Base-by-base conservation (phyloP, 495 filamentous ascomycete genomes). In the Neurospora sp. region DNA sequence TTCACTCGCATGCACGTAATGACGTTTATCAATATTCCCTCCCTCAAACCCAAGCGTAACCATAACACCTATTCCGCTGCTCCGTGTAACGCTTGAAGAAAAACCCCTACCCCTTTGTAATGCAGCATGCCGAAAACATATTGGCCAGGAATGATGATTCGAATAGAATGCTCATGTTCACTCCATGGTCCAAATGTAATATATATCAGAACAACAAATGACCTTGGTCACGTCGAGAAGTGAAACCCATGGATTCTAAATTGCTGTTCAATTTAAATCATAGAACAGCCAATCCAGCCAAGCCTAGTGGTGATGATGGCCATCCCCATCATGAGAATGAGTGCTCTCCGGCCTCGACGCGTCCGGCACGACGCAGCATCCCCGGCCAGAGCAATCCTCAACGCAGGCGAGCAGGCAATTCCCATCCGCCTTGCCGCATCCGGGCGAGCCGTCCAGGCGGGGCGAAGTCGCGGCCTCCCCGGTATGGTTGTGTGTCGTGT, bases 331-430 rank as follows among this genome's bases (percentile, higher is more conserved):
- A 20, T 74, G 72, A 44, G 73, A 75, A 38, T 73, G 71, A 37
- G 73, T 75, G 71, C 80, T 82, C 70, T 74, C 76, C 73, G 71
- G 81, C 74, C 68, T 75, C 70, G 71, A 74, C 53, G 16, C 53
- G 6, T 53, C 78, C 48, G 40, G 76, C 68, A 8, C 74, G 72
- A 61, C 73, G 70, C 94, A 98, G 82, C 95, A 99, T 70, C 93
- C 89, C 70, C 87, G 88, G 0, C 84, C 87, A 18, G 85, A 87
- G 76, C 94, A 98, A 71, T 93, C 88, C 73, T 96, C 93, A 8
- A 93, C 91, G 70, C 95, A 98, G 69, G 94, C 93, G 12, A 98
- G 79, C 69, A 98, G 84, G 77, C 95, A 98, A 48, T 90, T 85
- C 4, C 86, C 82, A 39, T 88, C 86, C 35, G 74, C 84, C 61